Conservation (phyloP, 805 yeast species). For the Komagataella phaffii region DNA sequence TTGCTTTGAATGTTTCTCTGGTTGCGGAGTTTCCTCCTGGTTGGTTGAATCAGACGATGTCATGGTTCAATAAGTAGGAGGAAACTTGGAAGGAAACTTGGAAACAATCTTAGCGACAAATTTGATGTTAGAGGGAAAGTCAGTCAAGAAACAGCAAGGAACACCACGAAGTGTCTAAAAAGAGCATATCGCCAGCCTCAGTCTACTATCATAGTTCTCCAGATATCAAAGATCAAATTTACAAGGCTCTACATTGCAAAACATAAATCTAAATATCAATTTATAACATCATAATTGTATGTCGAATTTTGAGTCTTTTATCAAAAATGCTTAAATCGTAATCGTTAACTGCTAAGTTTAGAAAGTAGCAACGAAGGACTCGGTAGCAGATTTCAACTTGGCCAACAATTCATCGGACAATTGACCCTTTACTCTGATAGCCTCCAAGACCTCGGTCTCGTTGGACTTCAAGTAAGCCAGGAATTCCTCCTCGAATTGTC, state of each 20-base stretch:
- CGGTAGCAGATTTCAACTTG: constrained; percentile 82
- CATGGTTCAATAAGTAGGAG: neutral
- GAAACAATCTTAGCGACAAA: neutral
- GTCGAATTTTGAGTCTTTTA: neutral
- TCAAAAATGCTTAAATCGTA: constrained; percentile 1
- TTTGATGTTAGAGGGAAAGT: neutral
- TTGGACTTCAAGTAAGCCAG: constrained; percentile 83
- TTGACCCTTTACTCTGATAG: constrained; percentile 83
- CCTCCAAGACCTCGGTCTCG: constrained; percentile 70
- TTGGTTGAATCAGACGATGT: neutral
- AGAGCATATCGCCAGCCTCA: no score
- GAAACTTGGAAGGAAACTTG: neutral
- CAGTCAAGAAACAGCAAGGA: no score
- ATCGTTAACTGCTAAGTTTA: constrained; percentile 16
- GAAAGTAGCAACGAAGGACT: constrained; percentile 87
- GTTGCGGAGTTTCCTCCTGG: neutral
- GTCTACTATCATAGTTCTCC: neutral
- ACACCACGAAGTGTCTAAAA: no score
- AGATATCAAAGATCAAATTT: neutral
- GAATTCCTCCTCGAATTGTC: constrained; percentile 87
- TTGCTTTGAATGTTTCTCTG: constrained; percentile 9
- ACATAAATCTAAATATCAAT: constrained; percentile 1
- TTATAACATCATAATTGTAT: neutral
- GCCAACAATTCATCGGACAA: constrained; percentile 78
- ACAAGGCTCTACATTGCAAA: neutral